Evolutionary conservation across 148 eudicot species (phyloP).

Genomic region (Arbutus unedo): DNA sequence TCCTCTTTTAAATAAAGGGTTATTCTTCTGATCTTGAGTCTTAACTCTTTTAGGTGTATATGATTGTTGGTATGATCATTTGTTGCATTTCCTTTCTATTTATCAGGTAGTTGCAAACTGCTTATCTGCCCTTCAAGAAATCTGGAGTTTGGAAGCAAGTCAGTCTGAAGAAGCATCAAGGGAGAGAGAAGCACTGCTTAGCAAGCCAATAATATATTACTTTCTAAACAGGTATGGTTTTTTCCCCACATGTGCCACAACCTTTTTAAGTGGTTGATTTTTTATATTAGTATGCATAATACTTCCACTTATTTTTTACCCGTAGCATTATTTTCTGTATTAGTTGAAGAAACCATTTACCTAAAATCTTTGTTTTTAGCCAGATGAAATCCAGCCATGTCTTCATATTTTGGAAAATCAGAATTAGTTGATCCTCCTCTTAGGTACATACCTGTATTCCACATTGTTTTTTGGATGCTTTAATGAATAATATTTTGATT

Average conservation of each 20-base stretch:
- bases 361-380: not conserved
- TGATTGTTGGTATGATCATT: not conserved
- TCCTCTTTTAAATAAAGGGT: not conserved
- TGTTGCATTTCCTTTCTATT: slow-evolving; percentile 10
- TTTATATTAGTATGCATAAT: not conserved
- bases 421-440: not conserved
- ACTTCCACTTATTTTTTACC: not conserved
- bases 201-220: slow-evolving; percentile 82
- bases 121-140: slow-evolving; percentile 86
- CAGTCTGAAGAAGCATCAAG: slow-evolving; percentile 84
- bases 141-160: slow-evolving; percentile 90
- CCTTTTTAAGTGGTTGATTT: not conserved
- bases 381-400: not conserved
- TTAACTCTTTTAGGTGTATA: not conserved
- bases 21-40: not conserved
- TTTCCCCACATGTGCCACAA: not conserved
- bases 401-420: not conserved
- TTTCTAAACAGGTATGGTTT: slow-evolving; percentile 63
- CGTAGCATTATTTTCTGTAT: not conserved
- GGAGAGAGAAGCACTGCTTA: slow-evolving; percentile 83
- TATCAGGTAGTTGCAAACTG: slow-evolving; percentile 91
- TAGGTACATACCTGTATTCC: not conserved
- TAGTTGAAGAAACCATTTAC: not conserved
- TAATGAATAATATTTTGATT: not conserved
- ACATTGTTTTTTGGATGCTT: slow-evolving; percentile 5